A percentile compares a stretch with the other conserved stretches of the same genome.
These are phyloP conservation scores for Solanum tacnaense DNA, from an alignment of 257 asterid genomes.

Conservation along the genomic window DNA sequence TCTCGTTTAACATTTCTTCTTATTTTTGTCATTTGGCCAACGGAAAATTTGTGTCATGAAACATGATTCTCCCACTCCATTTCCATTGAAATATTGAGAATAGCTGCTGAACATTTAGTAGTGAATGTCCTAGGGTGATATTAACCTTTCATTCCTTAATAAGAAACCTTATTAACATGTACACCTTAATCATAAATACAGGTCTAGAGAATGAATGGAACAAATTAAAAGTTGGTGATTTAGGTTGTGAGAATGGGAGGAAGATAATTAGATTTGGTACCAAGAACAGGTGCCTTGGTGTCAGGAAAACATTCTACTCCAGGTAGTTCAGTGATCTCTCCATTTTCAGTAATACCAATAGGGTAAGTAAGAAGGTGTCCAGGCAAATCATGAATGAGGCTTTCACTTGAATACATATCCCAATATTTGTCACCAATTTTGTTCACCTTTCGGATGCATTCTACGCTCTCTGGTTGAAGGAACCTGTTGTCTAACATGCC, in stretches of 20 bases:
- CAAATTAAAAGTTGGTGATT: background rate
- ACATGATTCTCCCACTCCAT: no score
- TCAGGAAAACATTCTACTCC: conserved; percentile 1
- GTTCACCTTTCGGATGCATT: conserved; percentile 2
- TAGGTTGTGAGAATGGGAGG: conserved; percentile 7
- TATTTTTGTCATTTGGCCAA: no score
- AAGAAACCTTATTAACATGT: background rate
- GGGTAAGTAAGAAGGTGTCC: conserved; percentile 6
- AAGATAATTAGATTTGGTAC: background rate
- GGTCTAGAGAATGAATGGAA: background rate
- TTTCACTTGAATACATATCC: background rate
- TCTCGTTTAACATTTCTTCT: background rate
- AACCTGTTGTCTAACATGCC: background rate
- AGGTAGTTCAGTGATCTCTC: conserved; percentile 5
- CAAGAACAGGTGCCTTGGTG: conserved; percentile 4
- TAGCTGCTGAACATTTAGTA: no score
- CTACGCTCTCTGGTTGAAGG: background rate
- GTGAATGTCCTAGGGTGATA: background rate
- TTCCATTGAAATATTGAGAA: no score
- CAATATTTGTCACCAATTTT: background rate
- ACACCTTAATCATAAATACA: background rate
- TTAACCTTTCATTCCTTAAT: background rate
- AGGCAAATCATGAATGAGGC: background rate
- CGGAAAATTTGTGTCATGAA: background rate
- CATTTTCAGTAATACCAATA: background rate